Conservation (phyloP, 1,284 basidiomycete species). For the Malassezia yamatoensis region DNA sequence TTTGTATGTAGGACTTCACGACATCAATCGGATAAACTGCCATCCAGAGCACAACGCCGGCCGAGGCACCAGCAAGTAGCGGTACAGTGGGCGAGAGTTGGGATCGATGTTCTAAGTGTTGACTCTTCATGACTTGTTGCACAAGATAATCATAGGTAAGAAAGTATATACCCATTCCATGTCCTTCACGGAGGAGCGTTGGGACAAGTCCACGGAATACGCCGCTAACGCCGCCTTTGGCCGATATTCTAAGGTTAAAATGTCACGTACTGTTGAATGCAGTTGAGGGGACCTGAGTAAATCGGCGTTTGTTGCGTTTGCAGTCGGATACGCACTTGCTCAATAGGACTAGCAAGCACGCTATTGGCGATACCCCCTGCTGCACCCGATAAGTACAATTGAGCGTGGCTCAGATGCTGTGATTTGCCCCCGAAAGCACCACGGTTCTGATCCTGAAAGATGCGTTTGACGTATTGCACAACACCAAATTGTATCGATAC, state of each 20-base stretch:
- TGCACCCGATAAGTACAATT: constrained; percentile 69
- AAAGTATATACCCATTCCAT: constrained; percentile 54
- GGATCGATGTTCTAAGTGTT: constrained; percentile 16
- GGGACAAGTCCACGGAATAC: constrained; percentile 87
- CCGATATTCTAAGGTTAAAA: constrained; percentile 13
- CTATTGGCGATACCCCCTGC: constrained; percentile 81
- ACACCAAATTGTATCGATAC: constrained; percentile 95
- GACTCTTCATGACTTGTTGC: constrained; percentile 59
- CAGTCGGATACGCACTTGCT: constrained; percentile 88
- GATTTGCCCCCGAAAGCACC: constrained; percentile 6
- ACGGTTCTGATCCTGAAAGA: constrained; percentile 54
- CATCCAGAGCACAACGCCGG: constrained; percentile 23
- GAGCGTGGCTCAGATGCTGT: constrained; percentile 53
- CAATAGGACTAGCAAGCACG: constrained; percentile 85
- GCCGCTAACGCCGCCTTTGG: constrained; percentile 59
- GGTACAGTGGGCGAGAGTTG: constrained; percentile 30
- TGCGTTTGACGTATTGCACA: constrained; percentile 78
- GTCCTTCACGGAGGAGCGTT: constrained; percentile 73
- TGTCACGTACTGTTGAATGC: constrained; percentile 16
- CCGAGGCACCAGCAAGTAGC: constrained; percentile 37
- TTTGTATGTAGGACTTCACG: constrained; percentile 54
- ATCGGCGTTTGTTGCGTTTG: constrained; percentile 42
- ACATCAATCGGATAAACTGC: constrained; percentile 16
- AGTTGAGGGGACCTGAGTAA: constrained; percentile 48
- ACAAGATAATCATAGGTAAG: constrained; percentile 84